phyloP scores from a whole-genome alignment of 2,329 filamentous ascomycete genomes.

The Thielaviopsis cerberus region DNA sequence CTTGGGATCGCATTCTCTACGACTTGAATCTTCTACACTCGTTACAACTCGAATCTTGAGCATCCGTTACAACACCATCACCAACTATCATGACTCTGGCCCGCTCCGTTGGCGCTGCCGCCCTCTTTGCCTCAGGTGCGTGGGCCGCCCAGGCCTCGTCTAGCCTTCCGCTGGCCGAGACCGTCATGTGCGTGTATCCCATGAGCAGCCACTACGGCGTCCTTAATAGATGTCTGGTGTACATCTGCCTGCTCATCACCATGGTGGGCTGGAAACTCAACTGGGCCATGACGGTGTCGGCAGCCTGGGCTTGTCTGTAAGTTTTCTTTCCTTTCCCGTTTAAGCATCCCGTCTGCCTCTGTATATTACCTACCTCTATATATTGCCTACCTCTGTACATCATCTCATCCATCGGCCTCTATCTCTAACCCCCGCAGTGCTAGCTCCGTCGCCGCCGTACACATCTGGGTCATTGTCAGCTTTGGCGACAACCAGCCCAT shows the following conservation, averaged over 20 bases:
- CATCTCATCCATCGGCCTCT: not conserved
- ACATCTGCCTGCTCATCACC: constrained; percentile 7
- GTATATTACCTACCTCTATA: not conserved
- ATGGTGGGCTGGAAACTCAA: constrained; percentile 9
- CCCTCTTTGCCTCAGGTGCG: constrained; percentile 1
- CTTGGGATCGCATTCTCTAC: not conserved
- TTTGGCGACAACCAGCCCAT: constrained; percentile 6
- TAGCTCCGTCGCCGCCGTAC: constrained; percentile 6
- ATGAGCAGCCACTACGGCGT: constrained; percentile 8
- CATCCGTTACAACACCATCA: not conserved
- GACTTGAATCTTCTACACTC: not conserved
- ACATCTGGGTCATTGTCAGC: constrained; percentile 8
- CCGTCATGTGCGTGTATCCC: constrained; percentile 11
- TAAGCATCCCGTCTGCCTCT: not conserved
- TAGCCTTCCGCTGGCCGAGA: constrained; percentile 5
- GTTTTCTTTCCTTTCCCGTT: not conserved
- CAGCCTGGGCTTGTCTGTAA: constrained; percentile 8
- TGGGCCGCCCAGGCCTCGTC: constrained; percentile 5
- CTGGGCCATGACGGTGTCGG: constrained; percentile 6
- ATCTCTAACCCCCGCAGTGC: not conserved
- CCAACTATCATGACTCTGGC: not conserved
- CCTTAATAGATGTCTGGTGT: constrained; percentile 9
- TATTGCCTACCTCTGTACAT: not conserved
- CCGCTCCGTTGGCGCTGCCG: not conserved
- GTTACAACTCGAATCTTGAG: not conserved